These are phyloP conservation scores for Periconia digitata DNA, from an alignment of 2,329 filamentous ascomycete species.

Conservation along the genomic window DNA sequence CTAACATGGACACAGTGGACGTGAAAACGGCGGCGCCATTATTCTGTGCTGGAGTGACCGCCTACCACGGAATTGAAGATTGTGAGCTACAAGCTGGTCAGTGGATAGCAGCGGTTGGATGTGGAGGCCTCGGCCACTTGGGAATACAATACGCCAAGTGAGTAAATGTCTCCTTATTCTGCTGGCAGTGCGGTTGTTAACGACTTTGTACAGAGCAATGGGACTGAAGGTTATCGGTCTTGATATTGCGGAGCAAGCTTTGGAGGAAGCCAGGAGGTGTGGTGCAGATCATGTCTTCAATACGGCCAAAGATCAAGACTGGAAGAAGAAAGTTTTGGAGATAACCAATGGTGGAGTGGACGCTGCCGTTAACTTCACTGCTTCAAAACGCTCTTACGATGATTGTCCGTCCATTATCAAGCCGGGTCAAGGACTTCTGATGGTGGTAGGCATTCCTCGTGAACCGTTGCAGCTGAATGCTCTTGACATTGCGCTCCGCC, in stretches of 20 bases:
- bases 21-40: conserved; percentile 28
- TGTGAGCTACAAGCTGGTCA: conserved; percentile 36
- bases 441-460: conserved; percentile 38
- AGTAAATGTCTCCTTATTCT: neutral
- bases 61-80: conserved; percentile 34
- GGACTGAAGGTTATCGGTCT: conserved; percentile 34
- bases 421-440: conserved; percentile 32
- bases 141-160: conserved; percentile 36
- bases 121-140: conserved; percentile 39
- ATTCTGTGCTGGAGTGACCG: conserved; percentile 53
- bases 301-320: conserved; percentile 29
- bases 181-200: neutral
- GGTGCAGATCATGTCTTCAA: conserved; percentile 37
- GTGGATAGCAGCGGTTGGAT: conserved; percentile 49
- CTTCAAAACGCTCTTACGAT: conserved; percentile 35
- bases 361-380: conserved; percentile 36
- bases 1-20: conserved; percentile 19
- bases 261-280: conserved; percentile 33
- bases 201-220: conserved; percentile 24
- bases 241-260: conserved; percentile 29
- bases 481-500: conserved; percentile 32
- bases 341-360: conserved; percentile 32
- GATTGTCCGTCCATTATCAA: conserved; percentile 34
- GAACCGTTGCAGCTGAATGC: conserved; percentile 35
- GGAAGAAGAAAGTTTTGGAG: conserved; percentile 30